Evolutionary conservation across 2,329 filamentous ascomycete genomes (phyloP), one percentile per base, ranked within the genome.

Genomic region (Neophaeococcomyces mojaviensis): DNA sequence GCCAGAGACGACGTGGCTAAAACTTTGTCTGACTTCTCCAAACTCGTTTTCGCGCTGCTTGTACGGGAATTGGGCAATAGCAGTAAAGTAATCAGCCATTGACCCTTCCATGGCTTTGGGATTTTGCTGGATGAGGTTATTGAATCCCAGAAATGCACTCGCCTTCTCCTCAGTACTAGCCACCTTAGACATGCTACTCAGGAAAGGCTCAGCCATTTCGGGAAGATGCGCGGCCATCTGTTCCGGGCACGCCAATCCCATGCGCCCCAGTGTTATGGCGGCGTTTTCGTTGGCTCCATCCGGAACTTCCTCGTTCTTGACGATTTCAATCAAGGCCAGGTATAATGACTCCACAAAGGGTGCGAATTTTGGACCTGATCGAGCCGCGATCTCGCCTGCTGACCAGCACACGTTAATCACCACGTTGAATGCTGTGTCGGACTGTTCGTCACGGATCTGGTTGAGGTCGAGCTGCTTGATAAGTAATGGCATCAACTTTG

Each of bases 401-500:
- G 89, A 94, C 92, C 92, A 98, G 69, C 90, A 97, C 18, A 92
- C 90, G 62, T 98, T 98, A 75, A 97, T 98, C 49, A 97, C 82
- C 24, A 97, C 89, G 49, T 88, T 88, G 64, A 95, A 96, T 12
- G 82, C 83, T 20, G 35, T 43, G 18, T 49, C 47, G 38, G 88
- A 81, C 50, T 88, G 85, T 56, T 94, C 87, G 50, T 89, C 84
- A 15, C 80, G 67, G 41, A 88, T 77, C 46, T 74, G 75, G 50
- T 88, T 84, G 55, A 95, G 72, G 55, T 97, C 89, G 22, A 98
- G 78, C 62, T 97, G 89, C 58, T 81, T 79, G 53, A 96, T 77
- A n/a, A 96, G 70, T 39, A 90, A 81, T 1, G 69, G 85, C 61
- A 97, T 70, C 46, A 97, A 75, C 10, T 73, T 78, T 2, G 78